phyloP scores from a whole-genome alignment of 2,329 filamentous ascomycete species.

The Trichoderma sp. region DNA sequence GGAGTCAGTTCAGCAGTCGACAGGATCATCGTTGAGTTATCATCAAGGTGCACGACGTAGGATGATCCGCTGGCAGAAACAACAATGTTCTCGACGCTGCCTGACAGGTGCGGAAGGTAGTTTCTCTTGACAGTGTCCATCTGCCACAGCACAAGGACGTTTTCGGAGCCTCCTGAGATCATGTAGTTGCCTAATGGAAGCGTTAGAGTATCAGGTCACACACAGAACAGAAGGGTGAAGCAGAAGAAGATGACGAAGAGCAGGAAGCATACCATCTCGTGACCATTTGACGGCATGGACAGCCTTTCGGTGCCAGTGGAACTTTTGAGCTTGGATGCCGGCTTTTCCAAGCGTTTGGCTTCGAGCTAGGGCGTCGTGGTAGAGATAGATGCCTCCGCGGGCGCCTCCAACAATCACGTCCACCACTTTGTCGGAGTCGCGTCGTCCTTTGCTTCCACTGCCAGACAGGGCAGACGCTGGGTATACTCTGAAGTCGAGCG shows the following conservation, averaged over 20 bases:
- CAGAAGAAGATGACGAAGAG: background rate
- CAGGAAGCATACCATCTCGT: constrained; percentile 66
- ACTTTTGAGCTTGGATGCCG: constrained; percentile 61
- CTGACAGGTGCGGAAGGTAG: constrained; percentile 86
- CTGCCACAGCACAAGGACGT: constrained; percentile 89
- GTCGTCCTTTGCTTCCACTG: constrained; percentile 34
- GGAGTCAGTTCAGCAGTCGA: constrained; percentile 89
- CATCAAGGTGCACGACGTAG: constrained; percentile 82
- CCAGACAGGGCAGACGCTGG: constrained; percentile 27
- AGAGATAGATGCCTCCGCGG: constrained; percentile 77
- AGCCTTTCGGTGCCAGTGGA: constrained; percentile 89
- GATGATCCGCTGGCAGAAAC: constrained; percentile 78
- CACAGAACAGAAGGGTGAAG: background rate
- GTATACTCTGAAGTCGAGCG: constrained; percentile 62
- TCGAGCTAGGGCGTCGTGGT: constrained; percentile 70
- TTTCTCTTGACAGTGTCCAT: constrained; percentile 81
- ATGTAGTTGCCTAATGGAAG: constrained; percentile 75
- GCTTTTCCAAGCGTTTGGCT: constrained; percentile 51
- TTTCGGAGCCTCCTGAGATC: constrained; percentile 89
- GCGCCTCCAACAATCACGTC: constrained; percentile 78
- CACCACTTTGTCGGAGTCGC: constrained; percentile 49
- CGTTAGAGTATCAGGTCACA: constrained; percentile 37
- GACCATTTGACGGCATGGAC: constrained; percentile 92
- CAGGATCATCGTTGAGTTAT: constrained; percentile 89
- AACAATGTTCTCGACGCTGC: constrained; percentile 79